Conservation (phyloP, 2,329 filamentous ascomycete species). For the Pestalotiopsis fici region DNA sequence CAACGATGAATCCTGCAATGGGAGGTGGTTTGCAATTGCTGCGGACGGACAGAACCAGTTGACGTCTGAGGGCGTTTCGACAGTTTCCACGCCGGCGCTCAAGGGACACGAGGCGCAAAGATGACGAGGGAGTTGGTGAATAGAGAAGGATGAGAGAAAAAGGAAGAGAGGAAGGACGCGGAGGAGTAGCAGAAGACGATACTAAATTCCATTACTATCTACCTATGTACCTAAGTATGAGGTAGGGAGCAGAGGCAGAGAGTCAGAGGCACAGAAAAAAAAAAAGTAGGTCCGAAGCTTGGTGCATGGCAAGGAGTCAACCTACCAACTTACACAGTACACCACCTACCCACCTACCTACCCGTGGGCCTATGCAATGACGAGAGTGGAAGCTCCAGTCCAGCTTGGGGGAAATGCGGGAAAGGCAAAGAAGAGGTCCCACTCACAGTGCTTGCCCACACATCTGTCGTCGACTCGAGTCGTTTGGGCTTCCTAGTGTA, state of each 20-base stretch:
- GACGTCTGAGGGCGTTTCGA: neutral
- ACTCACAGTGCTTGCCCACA: neutral
- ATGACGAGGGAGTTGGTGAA: neutral
- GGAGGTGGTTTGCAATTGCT: neutral
- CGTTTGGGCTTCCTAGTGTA: neutral
- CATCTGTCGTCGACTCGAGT: neutral
- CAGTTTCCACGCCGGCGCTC: neutral
- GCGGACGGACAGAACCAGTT: too few species aligned
- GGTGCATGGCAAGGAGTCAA: neutral
- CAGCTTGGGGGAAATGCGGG: neutral
- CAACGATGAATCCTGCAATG: neutral
- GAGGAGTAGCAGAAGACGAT: neutral
- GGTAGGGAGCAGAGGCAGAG: neutral
- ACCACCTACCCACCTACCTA: too few species aligned
- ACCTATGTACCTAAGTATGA: neutral
- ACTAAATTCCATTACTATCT: neutral
- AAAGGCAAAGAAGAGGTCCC: neutral
- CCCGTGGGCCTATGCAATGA: neutral
- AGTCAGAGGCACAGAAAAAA: neutral
- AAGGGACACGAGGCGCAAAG: neutral
- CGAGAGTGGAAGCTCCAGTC: neutral
- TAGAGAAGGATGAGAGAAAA: neutral
- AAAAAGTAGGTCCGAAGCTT: conserved; percentile 1
- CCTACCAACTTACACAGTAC: neutral
- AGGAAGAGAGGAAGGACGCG: neutral